Evolutionary conservation across 148 eudicot species (phyloP), one percentile per base, ranked within the genome.

Genomic region (Vaccinium myrtillus): DNA sequence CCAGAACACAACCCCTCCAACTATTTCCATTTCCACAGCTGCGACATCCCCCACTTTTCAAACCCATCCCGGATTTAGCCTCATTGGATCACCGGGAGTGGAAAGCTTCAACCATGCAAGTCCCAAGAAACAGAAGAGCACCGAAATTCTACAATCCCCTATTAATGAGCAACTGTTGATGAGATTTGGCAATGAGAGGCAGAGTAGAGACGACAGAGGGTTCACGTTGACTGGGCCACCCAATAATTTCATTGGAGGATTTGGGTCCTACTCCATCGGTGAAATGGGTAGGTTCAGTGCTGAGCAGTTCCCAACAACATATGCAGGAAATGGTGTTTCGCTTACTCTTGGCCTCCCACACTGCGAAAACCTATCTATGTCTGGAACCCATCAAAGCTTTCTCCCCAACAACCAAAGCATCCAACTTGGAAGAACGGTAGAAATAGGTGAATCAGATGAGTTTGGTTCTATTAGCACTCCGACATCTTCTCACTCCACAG

Each of bases 271-370:
- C 85, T 85, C 91, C 15, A 86, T 94, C 16, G 87, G 87, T 0
- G 96, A 93, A 54, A 79, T 91, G 27, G 90, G 92, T 3, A 89
- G 93, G 86, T 93, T 90, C 83, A 81, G 86, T 65, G 59, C 91
- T n/a, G 93, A 92, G 74, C 91, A 90, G 82, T 88, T 90, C 77
- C 69, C 83, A 77, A 67, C 85, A 63, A 87, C 89, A 12, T 88
- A 89, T 86, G 71, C 87, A 71, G 91, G 90, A 18, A 93, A 91
- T 74, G 90, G 89, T 27, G 94, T 94, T 16, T 93, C 96, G 8
- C 96, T 94, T 65, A 92, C 98, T 18, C 88, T 94, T 8, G 98
- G 95, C 27, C 91, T 94, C 8, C 98, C 96, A 30, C 98, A 91
- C 27, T 87, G 89, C 48, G 98, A 93, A 63, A 93, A 86, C 83